Base-by-base conservation (phyloP, 2,329 filamentous ascomycete genomes). In the Exophiala phaeomuriformis region DNA sequence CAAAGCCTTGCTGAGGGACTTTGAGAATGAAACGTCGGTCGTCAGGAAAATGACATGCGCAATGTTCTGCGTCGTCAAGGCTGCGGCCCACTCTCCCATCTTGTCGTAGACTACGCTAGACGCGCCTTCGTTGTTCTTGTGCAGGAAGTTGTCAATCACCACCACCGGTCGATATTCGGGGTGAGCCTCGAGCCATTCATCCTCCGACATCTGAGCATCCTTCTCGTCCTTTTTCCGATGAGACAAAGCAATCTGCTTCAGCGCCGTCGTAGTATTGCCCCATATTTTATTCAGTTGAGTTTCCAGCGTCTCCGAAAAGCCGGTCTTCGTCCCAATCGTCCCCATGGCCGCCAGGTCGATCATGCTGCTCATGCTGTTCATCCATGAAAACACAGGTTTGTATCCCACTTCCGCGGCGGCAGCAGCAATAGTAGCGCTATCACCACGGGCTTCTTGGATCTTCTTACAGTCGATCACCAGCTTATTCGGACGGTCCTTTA, bases 11-110 rank as follows among this genome's bases (percentile, higher is more conserved):
- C 86, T 84, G 1, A 97, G 75, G 0, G 88, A 85, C 68, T 97
- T 97, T 47, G 86, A 85, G 70, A 89, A 95, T 0, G 89, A 88
- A 1, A 89, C 81, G 60, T 97, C 91, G 53, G 86, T 89, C 0
- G 91, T 96, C 36, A 98, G 75, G 75, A 97, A 95, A 53, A 98
- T 84, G 52, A 97, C 90, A 68, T 97, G 93, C 0, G 91, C 91
- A 41, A 95, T 79, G 60, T 96, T 95, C 49, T 85, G 84, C 43
- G 88, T 88, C 0, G 93, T 90, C 30, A 96, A 73, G 1, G 83
- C 77, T 3, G 93, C 90, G 1, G 90, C 90, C 88, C 91, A 97
- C 65, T 96, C 89, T 0, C 90, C 83, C 46, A 91, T 76, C 66
- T 88, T 89, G 59, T 90, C 85, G 57, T 80, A 73, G 53, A 88